These are phyloP conservation scores for Acer saccharum DNA, from an alignment of 345 rosid genomes.

Conservation along the genomic window DNA sequence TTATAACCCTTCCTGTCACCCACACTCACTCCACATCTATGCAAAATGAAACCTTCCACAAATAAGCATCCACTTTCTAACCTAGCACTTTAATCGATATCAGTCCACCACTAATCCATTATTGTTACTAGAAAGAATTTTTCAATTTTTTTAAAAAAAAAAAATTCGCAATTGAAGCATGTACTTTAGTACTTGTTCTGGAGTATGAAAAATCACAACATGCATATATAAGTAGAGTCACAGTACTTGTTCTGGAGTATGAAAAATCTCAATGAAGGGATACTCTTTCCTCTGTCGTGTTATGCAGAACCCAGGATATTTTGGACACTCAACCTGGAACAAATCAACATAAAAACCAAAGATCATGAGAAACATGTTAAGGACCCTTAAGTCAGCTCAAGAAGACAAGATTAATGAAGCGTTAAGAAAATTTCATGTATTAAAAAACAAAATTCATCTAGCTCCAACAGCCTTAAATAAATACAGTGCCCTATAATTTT, in stretches of 20 bases:
- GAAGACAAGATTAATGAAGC: background rate
- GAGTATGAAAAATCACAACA: background rate
- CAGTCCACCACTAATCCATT: too few relatives aligned
- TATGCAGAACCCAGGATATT: constrained; percentile 93
- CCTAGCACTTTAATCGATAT: too few relatives aligned
- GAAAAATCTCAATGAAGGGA: constrained; percentile 91
- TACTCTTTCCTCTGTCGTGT: constrained; percentile 84
- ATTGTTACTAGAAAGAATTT: background rate
- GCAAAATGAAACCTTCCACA: too few relatives aligned
- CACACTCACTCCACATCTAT: too few relatives aligned
- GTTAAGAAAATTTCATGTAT: constrained; percentile 29
- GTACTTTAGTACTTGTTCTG: too few relatives aligned
- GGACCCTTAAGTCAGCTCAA: background rate
- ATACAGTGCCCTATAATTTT: too few relatives aligned
- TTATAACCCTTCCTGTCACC: too few relatives aligned
- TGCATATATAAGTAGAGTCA: constrained; percentile 2
- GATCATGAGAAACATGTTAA: constrained; percentile 6
- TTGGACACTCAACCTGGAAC: constrained; percentile 95
- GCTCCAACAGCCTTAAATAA: too few relatives aligned
- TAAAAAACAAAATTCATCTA: too few relatives aligned
- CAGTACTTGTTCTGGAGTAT: constrained; percentile 79
- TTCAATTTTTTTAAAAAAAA: background rate
- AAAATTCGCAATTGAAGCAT: too few relatives aligned
- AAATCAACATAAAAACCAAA: constrained; percentile 28
- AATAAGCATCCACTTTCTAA: too few relatives aligned